Conservation (phyloP, 176 grass and related monocot species). For the Carex parvula region DNA sequence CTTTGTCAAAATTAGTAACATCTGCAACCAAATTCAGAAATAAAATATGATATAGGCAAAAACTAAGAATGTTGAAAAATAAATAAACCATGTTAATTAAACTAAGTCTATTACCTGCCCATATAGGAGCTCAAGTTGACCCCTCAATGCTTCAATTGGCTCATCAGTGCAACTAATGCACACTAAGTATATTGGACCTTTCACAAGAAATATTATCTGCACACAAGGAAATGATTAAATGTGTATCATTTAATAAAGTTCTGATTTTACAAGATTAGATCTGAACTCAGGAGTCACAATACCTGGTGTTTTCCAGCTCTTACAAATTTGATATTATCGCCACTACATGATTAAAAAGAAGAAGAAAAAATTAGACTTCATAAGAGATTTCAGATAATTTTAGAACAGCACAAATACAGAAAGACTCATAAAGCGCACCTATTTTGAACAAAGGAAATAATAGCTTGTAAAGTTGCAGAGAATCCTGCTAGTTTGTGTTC, state of each 20-base stretch:
- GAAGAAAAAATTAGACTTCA: neutral
- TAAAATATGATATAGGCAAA: neutral
- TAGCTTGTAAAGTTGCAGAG: constrained; percentile 92
- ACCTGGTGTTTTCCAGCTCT: constrained; percentile 96
- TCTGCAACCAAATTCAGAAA: constrained; percentile 45
- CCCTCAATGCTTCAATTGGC: constrained; percentile 65
- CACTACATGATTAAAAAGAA: constrained; percentile 41
- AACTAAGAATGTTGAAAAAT: constrained; percentile 21
- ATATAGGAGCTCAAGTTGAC: constrained; percentile 91
- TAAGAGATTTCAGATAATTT: neutral
- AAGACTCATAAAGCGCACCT: constrained; percentile 33
- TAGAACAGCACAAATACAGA: constrained; percentile 1
- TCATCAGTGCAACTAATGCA: constrained; percentile 98
- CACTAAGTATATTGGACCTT: constrained; percentile 94
- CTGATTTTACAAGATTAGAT: constrained; percentile 49
- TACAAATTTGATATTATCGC: constrained; percentile 88
- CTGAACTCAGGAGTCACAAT: constrained; percentile 31
- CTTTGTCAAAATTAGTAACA: constrained; percentile 95
- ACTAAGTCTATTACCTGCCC: constrained; percentile 56
- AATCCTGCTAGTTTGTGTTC: constrained; percentile 99
- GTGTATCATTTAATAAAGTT: constrained; percentile 18
- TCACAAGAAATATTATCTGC: constrained; percentile 96
- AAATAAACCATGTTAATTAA: constrained; percentile 15
- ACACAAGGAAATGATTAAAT: constrained; percentile 16
- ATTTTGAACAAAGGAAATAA: constrained; percentile 95